Evolutionary conservation across 2,329 filamentous ascomycete species (phyloP), one percentile per base, ranked within the genome.

Genomic region (Lachnellula cervina): DNA sequence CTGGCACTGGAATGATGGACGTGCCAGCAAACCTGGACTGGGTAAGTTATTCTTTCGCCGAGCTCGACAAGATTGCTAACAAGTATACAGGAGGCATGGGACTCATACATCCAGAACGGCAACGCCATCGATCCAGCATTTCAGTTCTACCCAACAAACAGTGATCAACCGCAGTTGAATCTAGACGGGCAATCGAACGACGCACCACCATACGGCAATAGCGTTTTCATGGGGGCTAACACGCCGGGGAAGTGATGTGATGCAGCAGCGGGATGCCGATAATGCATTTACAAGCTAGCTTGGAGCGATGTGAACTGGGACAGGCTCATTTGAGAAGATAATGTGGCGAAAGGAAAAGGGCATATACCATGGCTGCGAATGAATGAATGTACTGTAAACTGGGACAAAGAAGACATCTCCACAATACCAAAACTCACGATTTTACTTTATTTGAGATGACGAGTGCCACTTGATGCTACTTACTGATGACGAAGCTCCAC

Each of bases 51-150:
- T 23, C 45, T 54, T 16, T 45, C 35, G 9, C 2, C 28, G 11
- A n/a, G 50, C 3, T 46, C 44, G 9, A 23, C 21, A 58, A 59
- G 59, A 43, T 64, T 71, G 54, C 73, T 67, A 65, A 66, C 56
- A 44, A 43, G 42, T 52, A 49, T 47, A 32, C 61, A 86, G 83
- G 81, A 86, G 59, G 82, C 83, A 28, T 88, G 84, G 84, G 85
- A 88, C 66, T 81, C 78, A 6, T 88, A 87, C 63, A 81, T 88
- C 48, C 84, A 87, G 68, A 82, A 80, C 51, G 76, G 80, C 5
- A 76, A 61, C 21, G 47, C 59, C 1, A 51, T 67, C 3, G 68
- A 70, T 54, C 65, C 65, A 7, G 54, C 58, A 1, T 68, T 69
- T 45, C 66, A 67, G 51, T 69, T 68, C 51, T 69, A 68, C 47